These are phyloP conservation scores for Ganoderma multipileum DNA, from an alignment of 1,284 basidiomycete genomes.

Conservation along the genomic window DNA sequence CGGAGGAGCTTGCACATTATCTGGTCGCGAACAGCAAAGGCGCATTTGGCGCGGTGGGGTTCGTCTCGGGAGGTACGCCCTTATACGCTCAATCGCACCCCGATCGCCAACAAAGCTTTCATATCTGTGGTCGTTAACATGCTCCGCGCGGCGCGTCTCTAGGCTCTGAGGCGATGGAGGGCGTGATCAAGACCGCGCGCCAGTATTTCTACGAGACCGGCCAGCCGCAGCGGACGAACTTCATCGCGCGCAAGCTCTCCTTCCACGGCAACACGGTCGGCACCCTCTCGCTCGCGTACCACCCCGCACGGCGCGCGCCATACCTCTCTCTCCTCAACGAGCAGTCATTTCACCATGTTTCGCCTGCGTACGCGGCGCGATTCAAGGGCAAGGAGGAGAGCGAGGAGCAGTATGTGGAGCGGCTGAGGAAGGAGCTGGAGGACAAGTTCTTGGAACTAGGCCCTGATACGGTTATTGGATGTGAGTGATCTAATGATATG, in stretches of 20 bases:
- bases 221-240: conserved; percentile 74
- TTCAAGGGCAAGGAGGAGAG: conserved; percentile 74
- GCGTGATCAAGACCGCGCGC: conserved; percentile 77
- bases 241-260: conserved; percentile 80
- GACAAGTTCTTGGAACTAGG: conserved; percentile 84
- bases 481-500: conserved; percentile 47
- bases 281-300: conserved; percentile 70
- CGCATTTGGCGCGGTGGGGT: conserved; percentile 74
- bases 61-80: conserved; percentile 71
- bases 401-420: conserved; percentile 79
- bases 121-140: background rate
- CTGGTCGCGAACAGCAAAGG: conserved; percentile 70
- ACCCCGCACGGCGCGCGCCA: conserved; percentile 69
- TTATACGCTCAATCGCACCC: background rate
- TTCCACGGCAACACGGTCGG: conserved; percentile 87
- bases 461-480: conserved; percentile 80
- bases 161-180: conserved; percentile 90
- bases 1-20: conserved; percentile 74
- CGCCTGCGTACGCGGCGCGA: conserved; percentile 84
- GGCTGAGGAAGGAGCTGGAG: conserved; percentile 81
- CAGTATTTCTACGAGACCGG: conserved; percentile 80
- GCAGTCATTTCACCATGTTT: conserved; percentile 79
- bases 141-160: background rate
- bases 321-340: conserved; percentile 70
- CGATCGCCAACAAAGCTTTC: background rate